phyloP scores from a whole-genome alignment of 345 rosid species.

The Noccaea caerulescens region DNA sequence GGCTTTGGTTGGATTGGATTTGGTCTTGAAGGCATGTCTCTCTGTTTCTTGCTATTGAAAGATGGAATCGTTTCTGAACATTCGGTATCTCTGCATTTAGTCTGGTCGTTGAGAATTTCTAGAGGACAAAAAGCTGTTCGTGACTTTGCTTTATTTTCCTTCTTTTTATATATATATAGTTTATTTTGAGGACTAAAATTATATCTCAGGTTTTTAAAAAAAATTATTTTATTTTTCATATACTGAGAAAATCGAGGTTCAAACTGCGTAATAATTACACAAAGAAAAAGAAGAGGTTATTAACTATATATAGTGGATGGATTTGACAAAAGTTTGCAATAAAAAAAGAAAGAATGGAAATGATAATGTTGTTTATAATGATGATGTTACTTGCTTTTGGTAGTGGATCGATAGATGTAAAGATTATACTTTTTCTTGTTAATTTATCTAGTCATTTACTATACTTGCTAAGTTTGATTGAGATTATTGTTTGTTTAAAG shows the following conservation, averaged over 20 bases:
- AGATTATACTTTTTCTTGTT: constrained; percentile 31
- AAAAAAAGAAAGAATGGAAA: constrained; percentile 28
- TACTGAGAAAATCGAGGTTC: constrained; percentile 27
- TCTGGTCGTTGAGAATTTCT: constrained; percentile 44
- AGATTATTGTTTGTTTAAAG: not conserved
- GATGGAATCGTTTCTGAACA: constrained; percentile 41
- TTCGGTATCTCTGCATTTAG: constrained; percentile 32
- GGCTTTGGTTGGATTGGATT: constrained; percentile 44
- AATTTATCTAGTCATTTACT: not conserved
- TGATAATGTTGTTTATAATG: constrained; percentile 47
- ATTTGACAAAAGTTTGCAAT: constrained; percentile 41
- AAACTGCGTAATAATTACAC: constrained; percentile 35
- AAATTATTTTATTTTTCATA: not conserved
- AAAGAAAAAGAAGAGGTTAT: constrained; percentile 20
- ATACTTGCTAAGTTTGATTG: constrained; percentile 17
- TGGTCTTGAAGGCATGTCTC: constrained; percentile 80
- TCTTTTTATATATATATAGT: constrained; percentile 4
- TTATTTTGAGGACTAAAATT: constrained; percentile 10
- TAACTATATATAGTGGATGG: constrained; percentile 31
- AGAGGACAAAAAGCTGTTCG: constrained; percentile 25
- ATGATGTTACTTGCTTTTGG: constrained; percentile 45
- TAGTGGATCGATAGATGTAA: constrained; percentile 46
- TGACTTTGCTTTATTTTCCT: constrained; percentile 22
- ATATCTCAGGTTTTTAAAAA: not conserved
- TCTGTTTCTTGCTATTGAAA: constrained; percentile 17